Evolutionary conservation across 129 eudicot genomes (phyloP), one percentile per base, ranked within the genome.

Genomic region (Chrysanthemum lavandulifolium): DNA sequence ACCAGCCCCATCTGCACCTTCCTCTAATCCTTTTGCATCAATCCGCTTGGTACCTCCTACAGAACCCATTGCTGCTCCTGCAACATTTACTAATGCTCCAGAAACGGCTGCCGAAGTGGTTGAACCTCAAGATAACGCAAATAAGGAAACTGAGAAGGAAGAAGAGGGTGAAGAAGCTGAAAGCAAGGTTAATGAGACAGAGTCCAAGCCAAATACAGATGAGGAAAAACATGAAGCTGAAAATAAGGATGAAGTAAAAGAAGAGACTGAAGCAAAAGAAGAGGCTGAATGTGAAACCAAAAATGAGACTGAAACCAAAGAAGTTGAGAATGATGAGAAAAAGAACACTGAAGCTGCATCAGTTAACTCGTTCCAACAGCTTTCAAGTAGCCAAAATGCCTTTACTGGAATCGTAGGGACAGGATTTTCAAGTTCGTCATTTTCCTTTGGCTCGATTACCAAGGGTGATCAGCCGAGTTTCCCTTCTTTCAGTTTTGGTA

Each of bases 301-400:
- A 11, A 74, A 79, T 23, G 27, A 69, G 21, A 67, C 66, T 12
- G 74, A 75, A 29, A 72, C 48, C 56, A 71, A 45, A 21, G 76
- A 65, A 73, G 73, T 58, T 13, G 43, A 54, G 29, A 54, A 52
- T 56, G 81, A 73, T 66, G 67, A 55, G 16, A 77, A 70, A 36
- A 83, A 73, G 72, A 78, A 74, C 56, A 64, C 72, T 25, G 89
- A 72, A 48, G 60, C 84, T 25, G 75, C 85, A 52, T 54, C 97
- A 1, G 82, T 90, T 5, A 86, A 84, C 83, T 90, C 98, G 0
- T 94, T 94, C 69, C 89, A 76, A 50, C 98, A 90, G 79, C 96
- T 90, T 63, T 94, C 98, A 5, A 94, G 91, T 70, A 80, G 86
- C 79, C 92, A 86, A 81, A 94, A 90, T 58, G 98, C 98, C 13